A percentile compares a stretch with the other conserved stretches of the same genome.
Evolutionary conservation across 2,329 filamentous ascomycete genomes (phyloP).

Genomic region (Tympanopsis confertula): DNA sequence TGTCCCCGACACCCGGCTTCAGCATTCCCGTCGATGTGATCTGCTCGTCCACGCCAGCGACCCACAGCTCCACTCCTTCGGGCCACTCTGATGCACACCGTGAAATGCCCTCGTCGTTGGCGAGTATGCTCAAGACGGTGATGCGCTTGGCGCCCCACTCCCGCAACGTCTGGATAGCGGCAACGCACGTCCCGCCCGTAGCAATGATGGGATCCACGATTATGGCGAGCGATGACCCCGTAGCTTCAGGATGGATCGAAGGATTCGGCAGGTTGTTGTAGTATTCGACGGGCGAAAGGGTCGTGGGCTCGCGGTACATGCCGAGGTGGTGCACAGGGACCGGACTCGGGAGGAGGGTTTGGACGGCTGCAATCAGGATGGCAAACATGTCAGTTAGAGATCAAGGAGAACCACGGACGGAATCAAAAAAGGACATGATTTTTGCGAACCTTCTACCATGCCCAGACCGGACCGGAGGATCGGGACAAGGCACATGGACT

Average conservation of each 20-base stretch:
- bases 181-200: slow-evolving; percentile 78
- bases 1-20: slow-evolving; percentile 77
- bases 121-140: slow-evolving; percentile 65
- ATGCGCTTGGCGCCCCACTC: slow-evolving; percentile 87
- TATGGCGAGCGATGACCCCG: slow-evolving; percentile 55
- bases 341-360: too few species aligned
- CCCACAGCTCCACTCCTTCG: slow-evolving; percentile 67
- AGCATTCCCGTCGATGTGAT: slow-evolving; percentile 79
- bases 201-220: slow-evolving; percentile 88
- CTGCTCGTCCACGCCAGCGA: slow-evolving; percentile 66
- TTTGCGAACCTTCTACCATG: too few species aligned
- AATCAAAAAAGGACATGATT: too few species aligned
- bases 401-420: too few species aligned
- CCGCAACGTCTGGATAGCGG: slow-evolving; percentile 75
- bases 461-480: too few species aligned
- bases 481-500: too few species aligned
- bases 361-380: too few species aligned
- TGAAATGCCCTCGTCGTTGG: slow-evolving; percentile 57
- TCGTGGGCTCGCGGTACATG: too few species aligned
- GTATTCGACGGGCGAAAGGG: too few species aligned
- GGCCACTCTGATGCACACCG: slow-evolving; percentile 69
- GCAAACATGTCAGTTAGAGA: too few species aligned
- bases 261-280: too few species aligned
- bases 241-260: slow-evolving; percentile 4
- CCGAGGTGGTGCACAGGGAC: too few species aligned